Conservation (phyloP, 2,329 filamentous ascomycete species). For the Fusarium goolgardi region DNA sequence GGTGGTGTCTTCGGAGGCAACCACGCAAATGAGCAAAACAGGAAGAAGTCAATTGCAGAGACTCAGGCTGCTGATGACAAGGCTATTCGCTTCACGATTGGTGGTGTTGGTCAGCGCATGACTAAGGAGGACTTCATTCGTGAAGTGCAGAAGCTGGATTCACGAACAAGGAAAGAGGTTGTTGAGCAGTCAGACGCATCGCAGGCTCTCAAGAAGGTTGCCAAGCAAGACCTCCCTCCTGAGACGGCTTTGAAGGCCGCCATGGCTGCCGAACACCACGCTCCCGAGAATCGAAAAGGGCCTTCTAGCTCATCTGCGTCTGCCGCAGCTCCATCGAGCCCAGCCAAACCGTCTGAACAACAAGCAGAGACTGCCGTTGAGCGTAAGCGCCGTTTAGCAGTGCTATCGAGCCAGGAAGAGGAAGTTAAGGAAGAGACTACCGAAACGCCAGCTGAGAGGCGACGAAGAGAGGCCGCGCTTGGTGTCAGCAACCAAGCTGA, state of each 20-base stretch:
- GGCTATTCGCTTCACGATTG: constrained; percentile 80
- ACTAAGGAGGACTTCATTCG: constrained; percentile 83
- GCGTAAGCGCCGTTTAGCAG: constrained; percentile 71
- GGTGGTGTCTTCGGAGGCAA: constrained; percentile 35
- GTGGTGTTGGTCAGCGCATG: constrained; percentile 77
- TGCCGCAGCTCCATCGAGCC: constrained; percentile 17
- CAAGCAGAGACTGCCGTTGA: constrained; percentile 76
- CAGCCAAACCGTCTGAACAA: constrained; percentile 39
- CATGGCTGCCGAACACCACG: constrained; percentile 34
- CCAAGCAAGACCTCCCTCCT: constrained; percentile 54
- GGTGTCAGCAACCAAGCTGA: constrained; percentile 63
- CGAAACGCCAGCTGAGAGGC: constrained; percentile 80
- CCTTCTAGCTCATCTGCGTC: constrained; percentile 25
- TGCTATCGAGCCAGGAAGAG: constrained; percentile 58
- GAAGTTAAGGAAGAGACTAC: constrained; percentile 57
- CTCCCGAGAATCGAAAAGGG: constrained; percentile 17
- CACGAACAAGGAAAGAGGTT: constrained; percentile 68
- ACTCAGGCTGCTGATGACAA: constrained; percentile 73
- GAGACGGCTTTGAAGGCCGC: constrained; percentile 37
- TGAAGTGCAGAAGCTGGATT: constrained; percentile 78
- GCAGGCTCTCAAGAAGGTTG: constrained; percentile 61
- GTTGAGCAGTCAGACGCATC: constrained; percentile 64
- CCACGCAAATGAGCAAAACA: constrained; percentile 53
- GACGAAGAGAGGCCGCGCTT: constrained; percentile 78
- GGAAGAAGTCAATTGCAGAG: constrained; percentile 56